Evolutionary conservation across 331 rosid genomes (phyloP).

Genomic region (Cucumis variabilis): DNA sequence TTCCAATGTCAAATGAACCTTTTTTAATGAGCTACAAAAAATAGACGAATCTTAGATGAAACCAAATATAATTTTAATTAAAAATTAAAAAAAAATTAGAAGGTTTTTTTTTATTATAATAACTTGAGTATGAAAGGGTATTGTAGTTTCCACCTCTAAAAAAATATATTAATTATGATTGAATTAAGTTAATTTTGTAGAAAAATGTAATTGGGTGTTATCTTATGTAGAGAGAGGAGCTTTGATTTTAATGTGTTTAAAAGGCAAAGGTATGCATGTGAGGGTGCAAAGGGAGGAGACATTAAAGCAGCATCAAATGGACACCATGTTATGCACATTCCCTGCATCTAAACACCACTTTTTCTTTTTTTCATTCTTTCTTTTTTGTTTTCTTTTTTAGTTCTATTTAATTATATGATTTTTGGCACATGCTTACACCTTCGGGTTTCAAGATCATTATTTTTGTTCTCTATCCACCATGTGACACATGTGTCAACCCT

Average conservation of each 20-base stretch:
- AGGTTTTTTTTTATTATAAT: no score
- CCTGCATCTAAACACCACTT: conserved; percentile 61
- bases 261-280: neutral
- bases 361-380: no score
- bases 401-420: neutral
- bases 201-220: neutral
- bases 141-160: no score
- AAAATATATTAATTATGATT: no score
- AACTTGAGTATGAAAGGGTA: no score
- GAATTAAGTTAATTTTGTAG: no score
- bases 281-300: conserved; percentile 53
- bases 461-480: neutral
- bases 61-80: no score
- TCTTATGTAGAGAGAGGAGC: neutral
- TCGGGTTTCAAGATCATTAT: neutral
- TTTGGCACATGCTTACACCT: conserved; percentile 22
- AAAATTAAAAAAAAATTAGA: no score
- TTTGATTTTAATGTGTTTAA: neutral
- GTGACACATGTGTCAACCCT: conserved; percentile 25
- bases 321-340: conserved; percentile 97
- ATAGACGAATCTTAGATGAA: no score
- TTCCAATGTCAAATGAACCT: no score
- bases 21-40: no score
- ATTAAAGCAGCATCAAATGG: conserved; percentile 82
- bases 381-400: neutral